phyloP scores from a whole-genome alignment of 805 yeast genomes.

The Candida hungchunana region DNA sequence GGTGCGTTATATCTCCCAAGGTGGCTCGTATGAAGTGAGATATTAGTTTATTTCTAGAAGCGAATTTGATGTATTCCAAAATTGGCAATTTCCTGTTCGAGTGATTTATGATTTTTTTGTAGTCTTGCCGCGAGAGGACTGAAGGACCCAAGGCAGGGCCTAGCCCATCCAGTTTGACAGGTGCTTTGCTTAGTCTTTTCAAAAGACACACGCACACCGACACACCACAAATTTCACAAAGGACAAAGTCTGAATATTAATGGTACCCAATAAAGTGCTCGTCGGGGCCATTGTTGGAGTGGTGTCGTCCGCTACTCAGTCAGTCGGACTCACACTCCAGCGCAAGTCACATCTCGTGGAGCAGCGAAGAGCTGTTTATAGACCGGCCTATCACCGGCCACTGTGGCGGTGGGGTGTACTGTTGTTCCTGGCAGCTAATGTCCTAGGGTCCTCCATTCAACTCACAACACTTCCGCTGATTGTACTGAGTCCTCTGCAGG shows the following conservation, averaged over 20 bases:
- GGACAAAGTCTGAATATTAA: not conserved
- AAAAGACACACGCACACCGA: not conserved
- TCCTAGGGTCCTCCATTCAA: slow-evolving; percentile 80
- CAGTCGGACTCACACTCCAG: slow-evolving; percentile 78
- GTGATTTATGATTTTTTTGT: too few relatives aligned
- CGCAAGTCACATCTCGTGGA: slow-evolving; percentile 65
- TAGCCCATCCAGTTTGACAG: too few relatives aligned
- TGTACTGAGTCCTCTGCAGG: slow-evolving; percentile 76
- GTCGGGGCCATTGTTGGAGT: slow-evolving; percentile 70
- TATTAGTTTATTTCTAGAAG: too few relatives aligned
- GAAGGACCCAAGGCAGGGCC: too few relatives aligned
- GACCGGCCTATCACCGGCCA: slow-evolving; percentile 40
- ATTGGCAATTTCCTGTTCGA: too few relatives aligned
- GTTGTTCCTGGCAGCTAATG: slow-evolving; percentile 66
- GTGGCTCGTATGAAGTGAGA: slow-evolving; percentile 81
- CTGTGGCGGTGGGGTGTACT: slow-evolving; percentile 75
- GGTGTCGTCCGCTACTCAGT: slow-evolving; percentile 71
- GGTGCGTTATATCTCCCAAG: slow-evolving; percentile 74
- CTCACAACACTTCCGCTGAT: slow-evolving; percentile 80
- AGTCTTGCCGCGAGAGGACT: too few relatives aligned
- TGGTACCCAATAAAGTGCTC: slow-evolving; percentile 29
- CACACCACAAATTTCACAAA: not conserved
- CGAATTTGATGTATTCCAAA: too few relatives aligned
- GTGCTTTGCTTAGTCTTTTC: too few relatives aligned
- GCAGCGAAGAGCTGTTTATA: slow-evolving; percentile 27